A percentile compares a stretch with the other conserved stretches of the same genome.
Conservation (phyloP, 1,284 basidiomycete genomes). For the Ustilago trichophora region DNA sequence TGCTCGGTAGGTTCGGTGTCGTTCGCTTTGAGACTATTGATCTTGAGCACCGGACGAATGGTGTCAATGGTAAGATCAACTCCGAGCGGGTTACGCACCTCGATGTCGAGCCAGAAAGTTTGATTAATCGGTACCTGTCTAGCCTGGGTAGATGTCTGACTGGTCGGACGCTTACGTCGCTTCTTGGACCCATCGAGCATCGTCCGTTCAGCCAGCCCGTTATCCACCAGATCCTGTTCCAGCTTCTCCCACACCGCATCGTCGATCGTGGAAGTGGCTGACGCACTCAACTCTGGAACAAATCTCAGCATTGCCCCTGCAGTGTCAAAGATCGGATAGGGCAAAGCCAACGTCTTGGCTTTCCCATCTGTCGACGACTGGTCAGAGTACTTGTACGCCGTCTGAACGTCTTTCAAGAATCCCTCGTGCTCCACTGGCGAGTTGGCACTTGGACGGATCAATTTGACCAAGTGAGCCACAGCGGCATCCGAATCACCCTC, state of each 20-base stretch:
- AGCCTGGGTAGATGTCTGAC: conserved; percentile 15
- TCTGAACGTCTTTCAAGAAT: conserved; percentile 69
- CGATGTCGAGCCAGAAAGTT: conserved; percentile 67
- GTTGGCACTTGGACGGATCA: conserved; percentile 35
- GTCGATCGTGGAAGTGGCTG: conserved; percentile 5
- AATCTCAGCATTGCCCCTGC: conserved; percentile 14
- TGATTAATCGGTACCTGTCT: conserved; percentile 55
- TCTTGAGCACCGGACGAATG: conserved; percentile 14
- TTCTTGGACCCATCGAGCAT: conserved; percentile 5
- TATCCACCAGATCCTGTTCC: conserved; percentile 23
- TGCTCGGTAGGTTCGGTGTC: neutral
- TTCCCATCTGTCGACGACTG: neutral
- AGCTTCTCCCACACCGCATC: conserved; percentile 30
- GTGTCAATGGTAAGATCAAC: conserved; percentile 29
- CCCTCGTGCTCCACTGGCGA: conserved; percentile 63
- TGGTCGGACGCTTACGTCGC: conserved; percentile 16
- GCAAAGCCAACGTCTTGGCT: neutral
- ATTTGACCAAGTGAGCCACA: conserved; percentile 68
- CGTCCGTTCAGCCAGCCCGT: conserved; percentile 14
- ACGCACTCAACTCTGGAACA: conserved; percentile 19
- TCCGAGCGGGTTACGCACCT: conserved; percentile 68
- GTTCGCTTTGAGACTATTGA: neutral
- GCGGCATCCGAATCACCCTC: conserved; percentile 69
- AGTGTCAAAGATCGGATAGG: conserved; percentile 15
- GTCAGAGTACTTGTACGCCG: conserved; percentile 69